Evolutionary conservation across 352 stramenopile species (phyloP).

Genomic region (Phytophthora niederhauseri): DNA sequence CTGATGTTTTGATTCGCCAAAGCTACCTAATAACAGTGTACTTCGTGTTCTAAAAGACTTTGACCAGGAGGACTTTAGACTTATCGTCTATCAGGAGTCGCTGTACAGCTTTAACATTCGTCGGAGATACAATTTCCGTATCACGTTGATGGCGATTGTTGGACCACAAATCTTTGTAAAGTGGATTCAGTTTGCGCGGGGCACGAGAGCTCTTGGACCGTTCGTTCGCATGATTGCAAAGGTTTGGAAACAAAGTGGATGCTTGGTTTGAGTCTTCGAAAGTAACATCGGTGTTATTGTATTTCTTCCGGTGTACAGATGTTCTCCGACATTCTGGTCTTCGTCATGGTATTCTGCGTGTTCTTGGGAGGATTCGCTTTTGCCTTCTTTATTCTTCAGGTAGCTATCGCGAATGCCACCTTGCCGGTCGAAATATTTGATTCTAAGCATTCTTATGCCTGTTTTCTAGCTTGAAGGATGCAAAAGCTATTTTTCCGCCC

Average conservation of each 20-base stretch:
- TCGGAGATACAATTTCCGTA: conserved; percentile 73
- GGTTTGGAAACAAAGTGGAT: conserved; percentile 28
- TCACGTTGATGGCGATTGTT: conserved; percentile 80
- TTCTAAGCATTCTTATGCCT: neutral
- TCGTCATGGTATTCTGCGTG: conserved; percentile 75
- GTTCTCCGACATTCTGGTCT: conserved; percentile 80
- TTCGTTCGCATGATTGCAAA: conserved; percentile 91
- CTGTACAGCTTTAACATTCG: conserved; percentile 61
- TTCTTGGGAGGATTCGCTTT: conserved; percentile 81
- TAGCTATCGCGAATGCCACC: conserved; percentile 13
- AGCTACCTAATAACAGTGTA: neutral
- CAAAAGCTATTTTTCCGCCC: conserved; percentile 60
- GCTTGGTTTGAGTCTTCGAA: neutral
- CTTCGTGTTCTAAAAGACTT: conserved; percentile 4
- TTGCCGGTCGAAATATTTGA: neutral
- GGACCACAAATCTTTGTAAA: conserved; percentile 81
- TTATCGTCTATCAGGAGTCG: conserved; percentile 67
- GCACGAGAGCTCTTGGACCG: conserved; percentile 63
- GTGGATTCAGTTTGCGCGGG: conserved; percentile 83
- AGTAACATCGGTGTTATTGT: conserved; percentile 4
- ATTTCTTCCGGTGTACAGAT: too few relatives aligned
- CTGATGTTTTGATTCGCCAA: neutral
- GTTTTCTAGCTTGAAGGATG: conserved; percentile 64
- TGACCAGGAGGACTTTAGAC: conserved; percentile 47
- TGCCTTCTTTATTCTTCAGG: conserved; percentile 86